A percentile compares a stretch with the other conserved stretches of the same genome.
These are phyloP conservation scores for Alternaria gansuensis DNA, from an alignment of 2,329 filamentous ascomycete genomes.

Conservation along the genomic window DNA sequence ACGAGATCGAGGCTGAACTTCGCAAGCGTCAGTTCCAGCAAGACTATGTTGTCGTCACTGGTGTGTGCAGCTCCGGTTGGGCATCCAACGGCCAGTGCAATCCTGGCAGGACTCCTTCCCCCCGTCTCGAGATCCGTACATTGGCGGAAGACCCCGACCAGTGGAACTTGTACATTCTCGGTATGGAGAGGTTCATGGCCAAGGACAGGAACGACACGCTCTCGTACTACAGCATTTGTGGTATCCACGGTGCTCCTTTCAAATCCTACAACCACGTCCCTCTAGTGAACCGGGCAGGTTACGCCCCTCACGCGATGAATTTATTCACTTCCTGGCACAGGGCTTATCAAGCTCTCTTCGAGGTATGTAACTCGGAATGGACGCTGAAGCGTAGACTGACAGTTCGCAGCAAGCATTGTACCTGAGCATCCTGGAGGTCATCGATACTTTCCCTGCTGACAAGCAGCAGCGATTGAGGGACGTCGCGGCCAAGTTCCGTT, in stretches of 20 bases:
- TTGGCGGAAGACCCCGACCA: constrained; percentile 69
- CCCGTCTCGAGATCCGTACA: constrained; percentile 72
- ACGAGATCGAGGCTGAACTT: constrained; percentile 36
- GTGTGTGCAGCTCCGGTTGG: constrained; percentile 39
- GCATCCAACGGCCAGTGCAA: constrained; percentile 39
- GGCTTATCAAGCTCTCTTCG: constrained; percentile 73
- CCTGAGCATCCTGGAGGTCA: constrained; percentile 53
- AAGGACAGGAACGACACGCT: constrained; percentile 69
- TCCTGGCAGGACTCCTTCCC: constrained; percentile 42
- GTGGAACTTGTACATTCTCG: constrained; percentile 81
- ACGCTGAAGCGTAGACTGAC: neutral
- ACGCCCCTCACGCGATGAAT: constrained; percentile 78
- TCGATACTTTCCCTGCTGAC: constrained; percentile 53
- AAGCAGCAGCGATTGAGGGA: constrained; percentile 52
- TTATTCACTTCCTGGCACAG: constrained; percentile 86
- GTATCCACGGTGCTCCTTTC: constrained; percentile 81
- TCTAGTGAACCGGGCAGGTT: constrained; percentile 67
- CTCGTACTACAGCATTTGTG: constrained; percentile 81
- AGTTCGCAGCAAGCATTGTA: constrained; percentile 55
- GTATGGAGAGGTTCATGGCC: constrained; percentile 75
- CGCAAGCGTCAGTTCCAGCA: constrained; percentile 36
- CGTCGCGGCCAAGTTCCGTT: constrained; percentile 54
- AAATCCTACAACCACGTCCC: constrained; percentile 57
- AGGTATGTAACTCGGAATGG: constrained; percentile 54
- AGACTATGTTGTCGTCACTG: constrained; percentile 38